Evolutionary conservation across 805 yeast species (phyloP).

Genomic region (Candida adriatica): DNA sequence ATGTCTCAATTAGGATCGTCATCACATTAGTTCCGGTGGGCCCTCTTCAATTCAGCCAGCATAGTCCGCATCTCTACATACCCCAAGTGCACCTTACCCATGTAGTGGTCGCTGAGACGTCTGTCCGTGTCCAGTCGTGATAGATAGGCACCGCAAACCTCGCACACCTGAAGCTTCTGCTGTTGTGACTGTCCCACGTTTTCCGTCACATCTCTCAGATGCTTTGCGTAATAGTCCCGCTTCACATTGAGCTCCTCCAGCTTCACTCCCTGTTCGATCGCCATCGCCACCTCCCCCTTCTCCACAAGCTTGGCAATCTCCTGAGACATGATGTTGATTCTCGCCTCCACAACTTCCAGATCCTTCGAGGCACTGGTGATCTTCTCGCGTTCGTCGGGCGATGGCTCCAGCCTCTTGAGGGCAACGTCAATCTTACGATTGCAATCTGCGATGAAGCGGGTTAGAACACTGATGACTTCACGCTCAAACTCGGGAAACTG

Average conservation of each 20-base stretch:
- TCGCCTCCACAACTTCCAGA: slow-evolving; percentile 53
- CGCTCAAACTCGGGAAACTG: slow-evolving; percentile 39
- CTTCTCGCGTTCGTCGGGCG: slow-evolving; percentile 64
- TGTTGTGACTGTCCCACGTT: slow-evolving; percentile 79
- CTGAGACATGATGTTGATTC: slow-evolving; percentile 59
- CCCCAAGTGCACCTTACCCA: slow-evolving; percentile 82
- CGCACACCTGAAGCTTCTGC: slow-evolving; percentile 87
- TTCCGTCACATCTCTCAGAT: slow-evolving; percentile 56
- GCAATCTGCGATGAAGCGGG: slow-evolving; percentile 56
- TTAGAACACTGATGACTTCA: slow-evolving; percentile 40
- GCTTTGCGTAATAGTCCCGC: slow-evolving; percentile 46
- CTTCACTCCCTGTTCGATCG: slow-evolving; percentile 41
- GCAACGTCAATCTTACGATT: slow-evolving; percentile 60
- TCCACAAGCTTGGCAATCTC: slow-evolving; percentile 51
- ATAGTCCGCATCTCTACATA: slow-evolving; percentile 67
- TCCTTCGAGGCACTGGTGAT: slow-evolving; percentile 48
- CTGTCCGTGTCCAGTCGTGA: slow-evolving; percentile 83
- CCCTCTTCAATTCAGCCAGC: slow-evolving; percentile 14
- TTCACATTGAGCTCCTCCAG: slow-evolving; percentile 39
- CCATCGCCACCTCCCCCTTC: slow-evolving; percentile 43
- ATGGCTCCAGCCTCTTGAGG: slow-evolving; percentile 56
- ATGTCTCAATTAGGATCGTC: too few species aligned
- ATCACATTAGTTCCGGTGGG: background rate
- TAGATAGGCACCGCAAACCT: slow-evolving; percentile 81
- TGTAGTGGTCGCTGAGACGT: slow-evolving; percentile 82